Percentiles rank a stretch among this genome's conserved stretches.
Conservation (phyloP, 768 basidiomycete genomes). For the Suillus ampliporus region DNA sequence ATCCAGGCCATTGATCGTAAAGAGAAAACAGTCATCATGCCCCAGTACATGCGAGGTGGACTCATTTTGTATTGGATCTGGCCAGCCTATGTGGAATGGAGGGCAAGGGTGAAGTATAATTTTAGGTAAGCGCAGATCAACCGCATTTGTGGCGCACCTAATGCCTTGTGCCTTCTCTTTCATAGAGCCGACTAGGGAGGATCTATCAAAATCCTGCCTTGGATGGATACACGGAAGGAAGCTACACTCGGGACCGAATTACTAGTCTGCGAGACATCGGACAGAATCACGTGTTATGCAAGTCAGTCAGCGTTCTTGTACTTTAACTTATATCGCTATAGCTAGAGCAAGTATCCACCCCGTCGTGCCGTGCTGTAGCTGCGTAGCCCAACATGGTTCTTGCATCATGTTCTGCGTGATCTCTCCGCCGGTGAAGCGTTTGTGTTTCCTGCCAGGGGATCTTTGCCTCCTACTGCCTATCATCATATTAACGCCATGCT, state of each 20-base stretch:
- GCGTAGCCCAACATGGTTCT: not conserved
- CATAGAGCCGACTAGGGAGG: slow-evolving; percentile 9
- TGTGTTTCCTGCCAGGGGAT: not conserved
- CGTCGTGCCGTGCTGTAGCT: not conserved
- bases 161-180: not conserved
- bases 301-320: not conserved
- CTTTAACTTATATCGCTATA: not conserved
- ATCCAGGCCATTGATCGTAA: slow-evolving; percentile 62
- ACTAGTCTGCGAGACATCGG: not conserved
- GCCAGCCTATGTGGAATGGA: slow-evolving; percentile 61
- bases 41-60: slow-evolving; percentile 48
- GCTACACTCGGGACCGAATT: not conserved
- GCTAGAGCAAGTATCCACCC: not conserved
- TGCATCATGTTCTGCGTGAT: not conserved
- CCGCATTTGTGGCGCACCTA: not conserved
- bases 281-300: not conserved
- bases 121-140: slow-evolving; percentile 37
- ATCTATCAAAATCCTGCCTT: not conserved
- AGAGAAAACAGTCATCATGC: slow-evolving; percentile 66
- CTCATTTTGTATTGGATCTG: slow-evolving; percentile 70
- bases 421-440: not conserved
- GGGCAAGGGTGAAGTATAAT: slow-evolving; percentile 69
- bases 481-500: not conserved
- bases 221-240: not conserved
- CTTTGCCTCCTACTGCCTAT: not conserved